A percentile compares a stretch with the other conserved stretches of the same genome.
phyloP scores from a whole-genome alignment of 495 filamentous ascomycete genomes.

The Stereocaulon alpinum region DNA sequence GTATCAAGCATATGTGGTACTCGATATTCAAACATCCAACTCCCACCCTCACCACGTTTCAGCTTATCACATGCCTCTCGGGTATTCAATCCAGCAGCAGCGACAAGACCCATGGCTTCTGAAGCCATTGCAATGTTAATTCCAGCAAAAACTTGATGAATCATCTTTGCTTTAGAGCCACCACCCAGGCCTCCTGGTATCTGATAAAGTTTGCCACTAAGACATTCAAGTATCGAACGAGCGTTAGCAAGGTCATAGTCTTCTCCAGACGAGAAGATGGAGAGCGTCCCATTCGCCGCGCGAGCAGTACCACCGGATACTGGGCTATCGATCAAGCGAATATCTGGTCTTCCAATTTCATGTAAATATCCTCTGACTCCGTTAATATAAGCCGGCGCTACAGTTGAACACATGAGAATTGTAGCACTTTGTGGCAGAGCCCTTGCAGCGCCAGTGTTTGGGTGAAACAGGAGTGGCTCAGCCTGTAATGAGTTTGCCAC shows the following conservation, averaged over 20 bases:
- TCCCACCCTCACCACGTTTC: conserved; percentile 49
- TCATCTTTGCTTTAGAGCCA: conserved; percentile 83
- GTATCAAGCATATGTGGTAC: conserved; percentile 58
- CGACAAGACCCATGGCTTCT: conserved; percentile 67
- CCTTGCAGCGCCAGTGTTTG: conserved; percentile 44
- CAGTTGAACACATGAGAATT: conserved; percentile 66
- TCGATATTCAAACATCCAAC: conserved; percentile 78
- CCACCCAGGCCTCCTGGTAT: conserved; percentile 64
- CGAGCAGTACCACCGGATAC: conserved; percentile 69
- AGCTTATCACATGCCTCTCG: conserved; percentile 45
- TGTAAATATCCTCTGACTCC: conserved; percentile 47
- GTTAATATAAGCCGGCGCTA: conserved; percentile 55
- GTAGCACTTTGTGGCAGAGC: conserved; percentile 47
- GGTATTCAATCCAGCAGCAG: conserved; percentile 54
- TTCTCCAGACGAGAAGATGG: conserved; percentile 65
- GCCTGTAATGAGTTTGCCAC: conserved; percentile 67
- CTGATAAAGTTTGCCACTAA: conserved; percentile 61
- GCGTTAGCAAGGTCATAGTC: conserved; percentile 48
- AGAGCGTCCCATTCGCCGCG: conserved; percentile 66
- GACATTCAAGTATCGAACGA: conserved; percentile 48
- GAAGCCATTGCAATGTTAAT: conserved; percentile 63
- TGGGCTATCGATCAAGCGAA: conserved; percentile 61
- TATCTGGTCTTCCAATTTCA: conserved; percentile 46
- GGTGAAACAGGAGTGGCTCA: conserved; percentile 52
- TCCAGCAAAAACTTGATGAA: conserved; percentile 71